These are phyloP conservation scores for Vanrija sp. DNA, from an alignment of 1,284 basidiomycete genomes.

Conservation along the genomic window DNA sequence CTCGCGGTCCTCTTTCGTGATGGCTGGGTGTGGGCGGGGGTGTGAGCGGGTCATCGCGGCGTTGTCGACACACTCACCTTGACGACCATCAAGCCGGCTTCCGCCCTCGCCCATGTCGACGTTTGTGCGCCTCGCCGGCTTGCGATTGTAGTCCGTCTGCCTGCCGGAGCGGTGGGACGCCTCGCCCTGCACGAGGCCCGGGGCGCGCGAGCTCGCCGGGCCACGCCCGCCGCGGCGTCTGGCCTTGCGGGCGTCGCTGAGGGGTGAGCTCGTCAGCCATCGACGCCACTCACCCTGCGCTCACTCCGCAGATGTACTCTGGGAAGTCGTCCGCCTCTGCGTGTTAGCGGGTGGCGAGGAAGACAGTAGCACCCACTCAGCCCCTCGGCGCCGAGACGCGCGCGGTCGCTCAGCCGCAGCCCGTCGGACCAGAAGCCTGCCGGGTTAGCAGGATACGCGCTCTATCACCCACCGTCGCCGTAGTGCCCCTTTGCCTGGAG, in stretches of 20 bases:
- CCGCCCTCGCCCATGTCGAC: conserved; percentile 40
- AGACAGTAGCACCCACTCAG: conserved; percentile 35
- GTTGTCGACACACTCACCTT: conserved; percentile 19
- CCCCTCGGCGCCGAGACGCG: conserved; percentile 37
- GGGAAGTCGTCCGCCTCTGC: conserved; percentile 38
- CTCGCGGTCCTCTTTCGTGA: conserved; percentile 39
- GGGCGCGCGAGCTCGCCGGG: conserved; percentile 20
- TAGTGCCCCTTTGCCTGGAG: conserved; percentile 43
- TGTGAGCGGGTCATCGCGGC: no score
- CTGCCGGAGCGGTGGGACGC: conserved; percentile 40
- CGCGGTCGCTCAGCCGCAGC: conserved; percentile 35
- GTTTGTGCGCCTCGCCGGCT: conserved; percentile 33
- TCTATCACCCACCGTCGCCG: conserved; percentile 38
- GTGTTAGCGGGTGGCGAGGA: neutral
- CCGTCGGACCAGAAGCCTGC: conserved; percentile 47
- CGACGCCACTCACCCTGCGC: conserved; percentile 25
- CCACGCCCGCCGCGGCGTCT: conserved; percentile 20
- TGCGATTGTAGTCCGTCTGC: conserved; percentile 39
- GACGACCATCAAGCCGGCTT: conserved; percentile 33
- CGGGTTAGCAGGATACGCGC: neutral
- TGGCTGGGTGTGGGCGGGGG: conserved; percentile 16
- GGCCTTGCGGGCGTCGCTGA: conserved; percentile 37
- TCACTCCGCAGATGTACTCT: conserved; percentile 45
- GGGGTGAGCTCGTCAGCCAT: neutral
- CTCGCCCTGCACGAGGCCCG: conserved; percentile 39